These are phyloP conservation scores for Mortierella polycephala DNA, from an alignment of 371 early-diverging fungal species.

Conservation along the genomic window DNA sequence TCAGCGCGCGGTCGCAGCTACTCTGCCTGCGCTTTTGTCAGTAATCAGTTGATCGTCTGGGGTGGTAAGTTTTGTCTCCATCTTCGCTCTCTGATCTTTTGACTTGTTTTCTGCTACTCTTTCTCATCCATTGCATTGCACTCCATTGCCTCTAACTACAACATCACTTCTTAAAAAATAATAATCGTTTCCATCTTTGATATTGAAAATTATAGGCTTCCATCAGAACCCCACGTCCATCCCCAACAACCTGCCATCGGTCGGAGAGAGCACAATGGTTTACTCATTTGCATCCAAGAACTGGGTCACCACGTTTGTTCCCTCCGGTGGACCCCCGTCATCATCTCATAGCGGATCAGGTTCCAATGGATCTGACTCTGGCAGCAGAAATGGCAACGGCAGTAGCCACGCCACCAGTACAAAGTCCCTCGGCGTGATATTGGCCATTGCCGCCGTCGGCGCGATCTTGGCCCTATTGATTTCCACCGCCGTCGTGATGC, in stretches of 20 bases:
- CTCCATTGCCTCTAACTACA: not conserved
- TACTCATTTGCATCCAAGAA: constrained; percentile 16
- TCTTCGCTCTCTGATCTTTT: not conserved
- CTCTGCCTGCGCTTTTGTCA: constrained; percentile 17
- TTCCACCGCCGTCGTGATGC: constrained; percentile 15
- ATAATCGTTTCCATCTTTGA: too few relatives aligned
- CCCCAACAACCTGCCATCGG: constrained; percentile 26
- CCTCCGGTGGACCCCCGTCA: not conserved
- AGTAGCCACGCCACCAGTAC: not conserved
- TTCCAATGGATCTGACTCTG: not conserved
- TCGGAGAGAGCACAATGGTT: constrained; percentile 26
- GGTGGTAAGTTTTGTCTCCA: constrained; percentile 16
- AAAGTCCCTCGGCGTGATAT: constrained; percentile 20
- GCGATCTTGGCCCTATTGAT: constrained; percentile 23
- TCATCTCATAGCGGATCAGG: not conserved
- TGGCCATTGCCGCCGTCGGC: constrained; percentile 23
- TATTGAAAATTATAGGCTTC: constrained; percentile 10
- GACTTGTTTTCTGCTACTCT: not conserved
- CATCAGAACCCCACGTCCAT: constrained; percentile 17
- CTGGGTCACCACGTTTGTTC: constrained; percentile 25
- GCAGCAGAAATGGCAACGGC: not conserved
- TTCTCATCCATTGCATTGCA: not conserved
- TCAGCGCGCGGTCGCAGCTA: constrained; percentile 26
- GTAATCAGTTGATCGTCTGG: constrained; percentile 37
- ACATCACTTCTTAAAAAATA: too few relatives aligned